Conservation (phyloP, 495 filamentous ascomycete genomes). For the Penicillium pancosmium region DNA sequence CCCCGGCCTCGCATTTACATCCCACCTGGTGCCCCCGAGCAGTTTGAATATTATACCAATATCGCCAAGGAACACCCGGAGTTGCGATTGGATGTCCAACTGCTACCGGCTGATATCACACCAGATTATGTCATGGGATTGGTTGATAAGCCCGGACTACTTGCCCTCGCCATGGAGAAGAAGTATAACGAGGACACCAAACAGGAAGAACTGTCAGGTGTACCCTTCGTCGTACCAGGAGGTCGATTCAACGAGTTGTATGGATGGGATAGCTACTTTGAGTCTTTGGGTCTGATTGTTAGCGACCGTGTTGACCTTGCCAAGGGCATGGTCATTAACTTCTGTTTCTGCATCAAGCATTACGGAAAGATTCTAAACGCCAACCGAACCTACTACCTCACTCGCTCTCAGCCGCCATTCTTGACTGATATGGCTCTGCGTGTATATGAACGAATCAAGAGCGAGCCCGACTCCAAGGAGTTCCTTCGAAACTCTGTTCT, state of each 20-base stretch:
- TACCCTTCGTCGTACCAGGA: conserved; percentile 94
- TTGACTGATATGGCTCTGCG: conserved; percentile 95
- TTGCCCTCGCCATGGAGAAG: conserved; percentile 89
- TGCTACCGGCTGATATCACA: conserved; percentile 70
- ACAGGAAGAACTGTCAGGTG: conserved; percentile 67
- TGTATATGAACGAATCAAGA: conserved; percentile 84
- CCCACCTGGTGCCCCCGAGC: conserved; percentile 79
- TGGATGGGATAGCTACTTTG: conserved; percentile 98
- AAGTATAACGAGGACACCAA: conserved; percentile 63
- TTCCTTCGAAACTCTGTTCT: conserved; percentile 78
- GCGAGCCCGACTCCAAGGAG: conserved; percentile 72
- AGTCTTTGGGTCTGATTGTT: conserved; percentile 80
- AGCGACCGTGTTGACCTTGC: conserved; percentile 81
- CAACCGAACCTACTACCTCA: conserved; percentile 92
- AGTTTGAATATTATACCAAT: conserved; percentile 82
- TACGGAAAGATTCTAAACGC: conserved; percentile 98
- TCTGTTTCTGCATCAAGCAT: conserved; percentile 96
- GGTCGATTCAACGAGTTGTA: conserved; percentile 98
- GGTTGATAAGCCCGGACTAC: conserved; percentile 81
- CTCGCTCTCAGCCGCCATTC: conserved; percentile 92
- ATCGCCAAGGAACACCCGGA: conserved; percentile 76
- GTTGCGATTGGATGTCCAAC: conserved; percentile 81
- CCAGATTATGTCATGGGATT: conserved; percentile 72
- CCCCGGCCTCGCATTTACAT: conserved; percentile 92
- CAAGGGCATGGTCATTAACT: conserved; percentile 92